Evolutionary conservation across 2,329 filamentous ascomycete species (phyloP).

Genomic region (Aureobasidium lini): DNA sequence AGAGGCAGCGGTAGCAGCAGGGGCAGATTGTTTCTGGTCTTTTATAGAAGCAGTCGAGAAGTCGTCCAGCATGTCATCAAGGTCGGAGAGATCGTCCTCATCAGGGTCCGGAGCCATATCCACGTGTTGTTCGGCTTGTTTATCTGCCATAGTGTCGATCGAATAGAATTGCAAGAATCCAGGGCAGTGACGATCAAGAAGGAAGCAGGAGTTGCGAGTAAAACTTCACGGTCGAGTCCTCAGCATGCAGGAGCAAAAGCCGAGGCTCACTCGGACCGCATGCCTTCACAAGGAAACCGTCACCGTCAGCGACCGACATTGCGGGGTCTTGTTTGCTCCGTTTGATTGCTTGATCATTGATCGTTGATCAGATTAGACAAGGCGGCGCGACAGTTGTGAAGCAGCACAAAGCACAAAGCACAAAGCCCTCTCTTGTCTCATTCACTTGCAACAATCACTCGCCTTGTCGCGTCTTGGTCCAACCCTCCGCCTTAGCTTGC

Average conservation of each 20-base stretch:
- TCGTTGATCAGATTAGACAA: conserved; percentile 2
- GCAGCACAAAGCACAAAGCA: not conserved
- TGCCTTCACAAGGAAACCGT: conserved; percentile 1
- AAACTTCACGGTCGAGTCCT: not conserved
- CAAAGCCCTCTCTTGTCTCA: not conserved
- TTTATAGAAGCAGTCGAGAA: conserved; percentile 63
- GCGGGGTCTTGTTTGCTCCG: not conserved
- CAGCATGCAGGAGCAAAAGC: not conserved
- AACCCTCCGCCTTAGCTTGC: not conserved
- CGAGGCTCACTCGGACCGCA: conserved; percentile 1
- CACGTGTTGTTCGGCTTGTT: conserved; percentile 16
- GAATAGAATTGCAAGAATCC: not conserved
- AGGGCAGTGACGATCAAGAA: not conserved
- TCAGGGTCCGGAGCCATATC: conserved; percentile 66
- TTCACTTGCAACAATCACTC: not conserved
- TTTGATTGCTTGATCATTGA: not conserved
- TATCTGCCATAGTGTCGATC: conserved; percentile 22
- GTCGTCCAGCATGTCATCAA: conserved; percentile 86
- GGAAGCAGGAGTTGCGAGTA: not conserved
- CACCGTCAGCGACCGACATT: not conserved
- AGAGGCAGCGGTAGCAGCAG: conserved; percentile 12
- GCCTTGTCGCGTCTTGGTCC: not conserved
- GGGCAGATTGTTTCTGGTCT: conserved; percentile 34
- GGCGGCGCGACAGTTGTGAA: not conserved
- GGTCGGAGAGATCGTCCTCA: conserved; percentile 83